Conservation (phyloP, 2,329 filamentous ascomycete species). For the Leptographium radiaticola region DNA sequence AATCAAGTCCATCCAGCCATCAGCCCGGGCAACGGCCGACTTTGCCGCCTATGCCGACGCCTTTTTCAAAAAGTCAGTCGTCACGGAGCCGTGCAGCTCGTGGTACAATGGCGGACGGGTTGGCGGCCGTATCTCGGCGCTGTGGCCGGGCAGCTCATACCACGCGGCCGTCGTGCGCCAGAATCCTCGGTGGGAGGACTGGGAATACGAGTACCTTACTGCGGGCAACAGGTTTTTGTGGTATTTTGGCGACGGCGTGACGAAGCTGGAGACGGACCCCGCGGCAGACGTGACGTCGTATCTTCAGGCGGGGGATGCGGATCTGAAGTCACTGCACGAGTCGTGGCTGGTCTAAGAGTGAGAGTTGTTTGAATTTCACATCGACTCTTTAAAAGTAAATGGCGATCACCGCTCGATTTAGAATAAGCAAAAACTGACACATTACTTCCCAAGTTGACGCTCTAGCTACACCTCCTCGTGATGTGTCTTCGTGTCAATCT, state of each 20-base stretch:
- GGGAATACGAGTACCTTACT: neutral
- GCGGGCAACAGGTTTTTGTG: slow-evolving; percentile 3
- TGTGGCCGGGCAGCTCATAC: slow-evolving; percentile 10
- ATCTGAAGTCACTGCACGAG: neutral
- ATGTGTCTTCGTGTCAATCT: too few relatives aligned
- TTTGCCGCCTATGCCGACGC: slow-evolving; percentile 8
- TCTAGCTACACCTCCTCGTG: too few relatives aligned
- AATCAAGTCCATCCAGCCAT: slow-evolving; percentile 8
- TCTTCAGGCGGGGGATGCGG: neutral
- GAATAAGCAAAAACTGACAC: too few relatives aligned
- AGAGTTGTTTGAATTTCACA: too few relatives aligned
- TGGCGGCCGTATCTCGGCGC: slow-evolving; percentile 2
- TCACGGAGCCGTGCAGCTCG: slow-evolving; percentile 8
- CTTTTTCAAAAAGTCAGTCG: slow-evolving; percentile 7
- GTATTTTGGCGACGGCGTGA: slow-evolving; percentile 8
- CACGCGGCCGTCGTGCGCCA: slow-evolving; percentile 2
- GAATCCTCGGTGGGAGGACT: slow-evolving; percentile 10
- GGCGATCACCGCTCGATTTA: too few relatives aligned
- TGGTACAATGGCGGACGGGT: slow-evolving; percentile 10
- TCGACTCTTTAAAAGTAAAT: too few relatives aligned
- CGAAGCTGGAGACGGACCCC: neutral
- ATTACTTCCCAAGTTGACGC: too few relatives aligned
- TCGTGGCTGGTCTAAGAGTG: neutral
- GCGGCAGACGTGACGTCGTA: neutral
- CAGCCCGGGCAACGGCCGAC: slow-evolving; percentile 8